These are phyloP conservation scores for Pleurotus salmoneostramineus DNA, from an alignment of 768 basidiomycete genomes.

Conservation along the genomic window DNA sequence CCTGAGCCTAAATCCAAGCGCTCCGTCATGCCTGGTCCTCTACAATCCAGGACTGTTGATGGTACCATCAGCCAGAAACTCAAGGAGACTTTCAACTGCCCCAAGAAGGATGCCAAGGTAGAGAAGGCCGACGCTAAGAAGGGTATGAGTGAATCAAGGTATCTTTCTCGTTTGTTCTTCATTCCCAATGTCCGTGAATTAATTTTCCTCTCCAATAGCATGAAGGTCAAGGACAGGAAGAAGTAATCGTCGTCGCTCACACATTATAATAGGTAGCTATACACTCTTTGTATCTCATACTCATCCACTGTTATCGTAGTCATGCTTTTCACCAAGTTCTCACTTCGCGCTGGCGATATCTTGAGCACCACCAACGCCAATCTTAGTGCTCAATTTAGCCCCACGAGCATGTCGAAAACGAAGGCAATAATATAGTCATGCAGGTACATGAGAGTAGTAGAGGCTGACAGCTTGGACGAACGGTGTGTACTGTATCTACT, in stretches of 20 bases:
- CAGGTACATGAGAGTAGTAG: too few relatives aligned
- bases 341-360: too few relatives aligned
- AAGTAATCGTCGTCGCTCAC: not conserved
- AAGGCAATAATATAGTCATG: too few relatives aligned
- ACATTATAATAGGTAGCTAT: too few relatives aligned
- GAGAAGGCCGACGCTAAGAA: constrained; percentile 1
- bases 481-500: not conserved
- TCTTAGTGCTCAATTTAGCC: too few relatives aligned
- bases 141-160: not conserved
- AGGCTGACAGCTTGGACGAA: too few relatives aligned
- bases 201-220: not conserved
- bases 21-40: not conserved
- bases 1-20: not conserved
- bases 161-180: too few relatives aligned
- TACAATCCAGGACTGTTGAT: not conserved
- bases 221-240: not conserved
- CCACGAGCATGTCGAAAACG: too few relatives aligned
- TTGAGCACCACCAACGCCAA: too few relatives aligned
- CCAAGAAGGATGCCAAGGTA: not conserved
- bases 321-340: too few relatives aligned
- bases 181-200: not conserved
- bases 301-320: too few relatives aligned
- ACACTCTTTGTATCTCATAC: too few relatives aligned
- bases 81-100: not conserved
- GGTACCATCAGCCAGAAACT: not conserved